Evolutionary conservation across 225 moss, liverwort and hornwort species (phyloP).

Genomic region (Takakia lepidozioides): DNA sequence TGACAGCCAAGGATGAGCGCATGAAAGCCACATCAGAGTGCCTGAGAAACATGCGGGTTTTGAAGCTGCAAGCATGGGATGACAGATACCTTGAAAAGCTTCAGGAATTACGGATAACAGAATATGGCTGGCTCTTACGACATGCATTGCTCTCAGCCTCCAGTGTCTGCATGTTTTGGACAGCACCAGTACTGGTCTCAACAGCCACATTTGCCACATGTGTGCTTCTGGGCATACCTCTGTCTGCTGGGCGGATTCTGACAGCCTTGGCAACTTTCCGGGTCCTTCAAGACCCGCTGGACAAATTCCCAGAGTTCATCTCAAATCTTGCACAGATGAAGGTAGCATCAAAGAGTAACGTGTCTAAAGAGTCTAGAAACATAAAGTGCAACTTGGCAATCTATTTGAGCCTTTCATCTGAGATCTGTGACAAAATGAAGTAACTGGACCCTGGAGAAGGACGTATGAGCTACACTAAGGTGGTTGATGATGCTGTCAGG

Average conservation of each 20-base stretch:
- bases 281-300: conserved; percentile 57
- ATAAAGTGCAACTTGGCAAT: no score
- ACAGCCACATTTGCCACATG: conserved; percentile 82
- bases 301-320: conserved; percentile 57
- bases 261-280: conserved; percentile 78
- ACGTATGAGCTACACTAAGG: no score
- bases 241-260: conserved; percentile 75
- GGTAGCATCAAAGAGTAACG: no score
- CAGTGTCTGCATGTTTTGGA: conserved; percentile 55
- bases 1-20: conserved; percentile 60
- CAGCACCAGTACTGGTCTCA: conserved; percentile 70
- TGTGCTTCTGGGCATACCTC: conserved; percentile 51
- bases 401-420: no score
- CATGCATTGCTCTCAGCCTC: conserved; percentile 39
- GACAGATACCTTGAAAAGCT: conserved; percentile 52
- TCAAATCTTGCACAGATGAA: conserved; percentile 45
- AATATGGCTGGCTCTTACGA: conserved; percentile 59
- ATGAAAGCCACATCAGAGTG: conserved; percentile 63
- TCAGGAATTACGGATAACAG: conserved; percentile 55
- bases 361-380: no score
- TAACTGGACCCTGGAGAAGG: no score
- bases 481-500: no score
- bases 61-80: conserved; percentile 93
- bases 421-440: no score
- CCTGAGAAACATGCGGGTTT: conserved; percentile 72